phyloP scores from a whole-genome alignment of 768 basidiomycete genomes.

The Kwoniella europaea region DNA sequence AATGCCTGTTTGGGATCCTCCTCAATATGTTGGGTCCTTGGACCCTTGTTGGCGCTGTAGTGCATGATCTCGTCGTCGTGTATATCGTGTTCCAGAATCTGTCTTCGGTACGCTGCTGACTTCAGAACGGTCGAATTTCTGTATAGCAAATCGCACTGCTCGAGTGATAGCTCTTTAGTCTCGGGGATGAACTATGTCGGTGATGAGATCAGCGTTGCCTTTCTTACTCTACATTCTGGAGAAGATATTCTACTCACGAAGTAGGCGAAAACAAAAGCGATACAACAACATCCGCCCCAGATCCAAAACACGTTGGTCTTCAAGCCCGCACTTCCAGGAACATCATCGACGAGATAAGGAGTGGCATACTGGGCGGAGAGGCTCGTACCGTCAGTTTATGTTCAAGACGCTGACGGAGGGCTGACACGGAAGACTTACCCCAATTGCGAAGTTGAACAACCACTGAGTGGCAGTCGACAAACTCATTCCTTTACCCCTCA shows the following conservation, averaged over 20 bases:
- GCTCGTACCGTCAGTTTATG: neutral
- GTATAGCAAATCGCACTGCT: slow-evolving; percentile 37
- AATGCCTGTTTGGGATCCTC: neutral
- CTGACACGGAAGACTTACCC: neutral
- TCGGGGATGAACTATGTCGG: slow-evolving; percentile 6
- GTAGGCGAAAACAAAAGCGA: slow-evolving; percentile 30
- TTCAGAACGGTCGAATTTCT: slow-evolving; percentile 5
- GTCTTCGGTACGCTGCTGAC: slow-evolving; percentile 1
- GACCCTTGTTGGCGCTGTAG: slow-evolving; percentile 7
- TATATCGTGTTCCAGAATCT: slow-evolving; percentile 3
- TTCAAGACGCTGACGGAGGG: neutral
- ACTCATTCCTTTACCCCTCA: slow-evolving; percentile 78
- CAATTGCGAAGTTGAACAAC: slow-evolving; percentile 65
- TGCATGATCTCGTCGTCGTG: slow-evolving; percentile 15
- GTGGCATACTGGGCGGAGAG: slow-evolving; percentile 19
- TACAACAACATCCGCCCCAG: slow-evolving; percentile 27
- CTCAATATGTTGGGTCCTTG: neutral
- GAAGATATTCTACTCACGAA: slow-evolving; percentile 9
- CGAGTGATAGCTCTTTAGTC: slow-evolving; percentile 31
- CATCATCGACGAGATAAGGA: slow-evolving; percentile 31
- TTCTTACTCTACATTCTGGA: too few relatives aligned
- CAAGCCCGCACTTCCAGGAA: slow-evolving; percentile 10
- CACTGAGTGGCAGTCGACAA: slow-evolving; percentile 67
- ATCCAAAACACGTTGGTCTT: slow-evolving; percentile 30
- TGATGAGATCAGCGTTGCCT: too few relatives aligned